Base-by-base conservation (phyloP, 768 basidiomycete genomes). In the Tylopilus balloui region DNA sequence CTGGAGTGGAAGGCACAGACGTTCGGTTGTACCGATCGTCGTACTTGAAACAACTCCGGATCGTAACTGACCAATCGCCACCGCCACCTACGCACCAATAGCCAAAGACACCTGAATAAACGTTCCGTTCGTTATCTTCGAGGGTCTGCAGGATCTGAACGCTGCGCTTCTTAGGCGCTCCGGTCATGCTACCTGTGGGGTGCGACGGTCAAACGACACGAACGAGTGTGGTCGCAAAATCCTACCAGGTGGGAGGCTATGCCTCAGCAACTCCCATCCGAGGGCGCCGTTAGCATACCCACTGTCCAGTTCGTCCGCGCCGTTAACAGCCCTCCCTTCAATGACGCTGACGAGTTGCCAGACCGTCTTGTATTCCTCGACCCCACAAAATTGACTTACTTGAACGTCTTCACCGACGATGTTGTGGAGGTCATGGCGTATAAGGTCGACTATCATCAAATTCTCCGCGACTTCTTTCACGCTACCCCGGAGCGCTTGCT, bases 391-490 rank as follows among this genome's bases (percentile, higher is more conserved):
- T 54, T 92, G 84, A 48, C 79, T 84, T 6, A 95, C 91, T 12
- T 76, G 64, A 8, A 98, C 93, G 46, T 86, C 76, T 32, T 88
- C 84, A 1, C 89, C 90, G 17, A 95, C 78, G 47, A 86, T 84
- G 25, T 81, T 81, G 56, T 94, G 83, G 28, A 98, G 73, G 69
- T 98, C 94, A 56, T 96, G 89, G 28, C 92, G 81, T 59, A 95
- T 95, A 41, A 98, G 80, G 65, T 97, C 94, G 21, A 96, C 94
- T 54, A 98, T 96, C 94, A 98, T 97, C 48, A 98, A 69, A 64
- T 98, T 98, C 72, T 97, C 94, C 0, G 93, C 94, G 2, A 94
- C 82, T 67, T 98, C 94, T 65, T 98, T 98, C 36, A 71, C 73
- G 64, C 78, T 86, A 6, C 84, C 83, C 13, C 72, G 73, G 48